Percentiles rank a stretch among this genome's conserved stretches.
Conservation (phyloP, 257 asterid genomes). For the Lavandula angustifolia region DNA sequence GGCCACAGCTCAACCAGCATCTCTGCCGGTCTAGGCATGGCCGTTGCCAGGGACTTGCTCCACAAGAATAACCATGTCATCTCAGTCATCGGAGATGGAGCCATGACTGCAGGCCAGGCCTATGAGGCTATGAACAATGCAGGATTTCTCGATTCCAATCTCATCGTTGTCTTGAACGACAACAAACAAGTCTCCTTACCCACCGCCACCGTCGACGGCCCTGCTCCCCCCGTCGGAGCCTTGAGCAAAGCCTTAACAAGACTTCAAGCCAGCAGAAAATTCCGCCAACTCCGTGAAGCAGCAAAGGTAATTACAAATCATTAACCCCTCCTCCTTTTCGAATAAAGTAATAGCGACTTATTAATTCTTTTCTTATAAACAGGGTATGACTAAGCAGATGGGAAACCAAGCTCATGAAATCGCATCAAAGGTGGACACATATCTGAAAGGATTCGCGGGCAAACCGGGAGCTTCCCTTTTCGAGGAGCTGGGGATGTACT, state of each 20-base stretch:
- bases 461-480: constrained; percentile 50
- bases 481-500: constrained; percentile 67
- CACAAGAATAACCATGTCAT: constrained; percentile 64
- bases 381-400: constrained; percentile 50
- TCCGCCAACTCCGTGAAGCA: constrained; percentile 58
- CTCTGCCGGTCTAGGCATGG: constrained; percentile 83
- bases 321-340: not conserved
- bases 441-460: constrained; percentile 42
- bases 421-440: constrained; percentile 52
- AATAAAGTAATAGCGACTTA: not conserved
- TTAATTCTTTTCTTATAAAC: constrained; percentile 7
- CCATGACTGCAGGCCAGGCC: constrained; percentile 88
- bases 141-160: constrained; percentile 67
- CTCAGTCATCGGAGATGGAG: constrained; percentile 79
- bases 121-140: constrained; percentile 82
- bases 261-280: constrained; percentile 49
- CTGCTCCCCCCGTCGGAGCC: constrained; percentile 80
- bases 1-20: constrained; percentile 81
- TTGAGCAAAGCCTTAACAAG: constrained; percentile 55
- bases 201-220: constrained; percentile 75
- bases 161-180: constrained; percentile 60
- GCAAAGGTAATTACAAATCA: constrained; percentile 48
- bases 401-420: constrained; percentile 51
- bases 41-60: constrained; percentile 62
- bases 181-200: constrained; percentile 76